Percentiles rank a stretch among this genome's conserved stretches.
Conservation (phyloP, 495 filamentous ascomycete genomes). For the Rostrohypoxylon terebratum region DNA sequence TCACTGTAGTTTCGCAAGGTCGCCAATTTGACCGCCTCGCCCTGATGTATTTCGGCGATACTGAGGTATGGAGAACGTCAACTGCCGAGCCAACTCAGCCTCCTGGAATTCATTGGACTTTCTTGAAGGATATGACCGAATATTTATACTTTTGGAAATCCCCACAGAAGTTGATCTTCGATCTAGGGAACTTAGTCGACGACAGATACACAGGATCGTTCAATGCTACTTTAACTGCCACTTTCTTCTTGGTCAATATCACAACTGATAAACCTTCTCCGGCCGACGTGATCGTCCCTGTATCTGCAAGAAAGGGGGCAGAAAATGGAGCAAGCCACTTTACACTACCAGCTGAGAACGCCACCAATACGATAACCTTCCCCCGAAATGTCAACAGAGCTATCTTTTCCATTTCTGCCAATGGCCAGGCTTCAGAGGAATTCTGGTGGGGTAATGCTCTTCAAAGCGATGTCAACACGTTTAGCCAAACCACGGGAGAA, state of each 20-base stretch:
- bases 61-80: conserved; percentile 85
- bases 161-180: conserved; percentile 82
- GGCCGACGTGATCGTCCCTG: conserved; percentile 77
- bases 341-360: conserved; percentile 71
- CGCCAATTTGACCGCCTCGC: conserved; percentile 84
- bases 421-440: conserved; percentile 81
- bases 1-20: conserved; percentile 80
- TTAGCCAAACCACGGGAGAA: conserved; percentile 63
- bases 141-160: conserved; percentile 76
- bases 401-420: conserved; percentile 80
- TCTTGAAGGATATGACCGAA: conserved; percentile 84
- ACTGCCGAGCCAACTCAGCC: conserved; percentile 81
- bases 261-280: conserved; percentile 57
- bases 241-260: conserved; percentile 69
- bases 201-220: conserved; percentile 81
- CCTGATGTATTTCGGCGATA: conserved; percentile 82
- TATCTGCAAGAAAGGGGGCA: conserved; percentile 70
- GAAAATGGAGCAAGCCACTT: conserved; percentile 72
- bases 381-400: conserved; percentile 75
- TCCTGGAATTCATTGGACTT: conserved; percentile 76
- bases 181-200: conserved; percentile 81
- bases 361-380: conserved; percentile 67
- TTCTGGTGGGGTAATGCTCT: conserved; percentile 91
- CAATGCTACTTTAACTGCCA: conserved; percentile 81
- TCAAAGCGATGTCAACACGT: conserved; percentile 69